These are phyloP conservation scores for Fusarium tuaranense DNA, from an alignment of 2,329 filamentous ascomycete genomes.

Conservation along the genomic window DNA sequence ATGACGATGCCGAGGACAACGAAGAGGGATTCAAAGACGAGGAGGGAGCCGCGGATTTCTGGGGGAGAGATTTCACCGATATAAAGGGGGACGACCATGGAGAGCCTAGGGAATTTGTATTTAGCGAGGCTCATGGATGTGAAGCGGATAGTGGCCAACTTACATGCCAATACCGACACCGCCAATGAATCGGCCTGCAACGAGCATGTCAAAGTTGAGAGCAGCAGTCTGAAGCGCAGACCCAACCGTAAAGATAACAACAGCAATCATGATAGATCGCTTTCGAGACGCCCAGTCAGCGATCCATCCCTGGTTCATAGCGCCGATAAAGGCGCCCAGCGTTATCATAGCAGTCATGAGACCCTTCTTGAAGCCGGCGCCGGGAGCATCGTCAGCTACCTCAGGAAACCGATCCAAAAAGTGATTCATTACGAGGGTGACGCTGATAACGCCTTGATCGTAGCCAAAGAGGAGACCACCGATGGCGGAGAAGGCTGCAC, in stretches of 20 bases:
- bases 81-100: not conserved
- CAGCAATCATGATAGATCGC: not conserved
- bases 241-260: not conserved
- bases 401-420: not conserved
- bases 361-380: constrained; percentile 49
- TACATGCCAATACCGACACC: not conserved
- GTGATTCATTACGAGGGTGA: not conserved
- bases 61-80: not conserved
- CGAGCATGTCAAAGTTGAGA: not conserved
- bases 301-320: constrained; percentile 23
- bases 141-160: not conserved
- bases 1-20: constrained; percentile 36
- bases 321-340: constrained; percentile 53
- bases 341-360: constrained; percentile 61
- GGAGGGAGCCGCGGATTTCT: not conserved
- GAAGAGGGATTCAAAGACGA: constrained; percentile 1
- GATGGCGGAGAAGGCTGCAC: constrained; percentile 13
- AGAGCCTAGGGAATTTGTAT: not conserved
- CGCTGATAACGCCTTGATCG: constrained; percentile 51
- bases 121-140: too few relatives aligned
- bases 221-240: not conserved
- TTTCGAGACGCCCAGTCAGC: constrained; percentile 1
- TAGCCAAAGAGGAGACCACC: constrained; percentile 28
- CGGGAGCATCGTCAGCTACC: constrained; percentile 41
- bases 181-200: not conserved